These are phyloP conservation scores for Prinsepia uniflora DNA, from an alignment of 306 rosid genomes.

Conservation along the genomic window DNA sequence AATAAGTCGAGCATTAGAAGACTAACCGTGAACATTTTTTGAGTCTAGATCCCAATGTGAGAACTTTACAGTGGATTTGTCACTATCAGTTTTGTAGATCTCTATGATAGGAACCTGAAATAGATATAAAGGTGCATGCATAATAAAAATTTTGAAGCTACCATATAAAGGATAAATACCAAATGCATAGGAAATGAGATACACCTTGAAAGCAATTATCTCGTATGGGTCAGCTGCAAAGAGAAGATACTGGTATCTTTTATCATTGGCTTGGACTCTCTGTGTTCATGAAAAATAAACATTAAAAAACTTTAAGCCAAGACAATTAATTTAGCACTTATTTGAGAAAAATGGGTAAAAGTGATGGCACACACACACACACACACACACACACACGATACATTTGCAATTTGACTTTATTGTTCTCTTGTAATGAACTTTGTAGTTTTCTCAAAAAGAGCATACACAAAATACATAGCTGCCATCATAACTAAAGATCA, in stretches of 20 bases:
- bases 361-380: no score
- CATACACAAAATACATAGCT: no score
- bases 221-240: slow-evolving; percentile 96
- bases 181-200: not conserved
- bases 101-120: slow-evolving; percentile 92
- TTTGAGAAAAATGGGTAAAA: not conserved
- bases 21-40: slow-evolving; percentile 93
- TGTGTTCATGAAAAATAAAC: slow-evolving; percentile 27
- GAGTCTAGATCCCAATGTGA: slow-evolving; percentile 99
- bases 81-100: slow-evolving; percentile 77
- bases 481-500: no score
- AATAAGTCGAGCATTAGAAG: no score
- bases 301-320: slow-evolving; percentile 8
- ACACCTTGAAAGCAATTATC: slow-evolving; percentile 88
- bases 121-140: slow-evolving; percentile 12
- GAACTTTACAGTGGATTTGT: slow-evolving; percentile 29
- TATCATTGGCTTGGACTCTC: slow-evolving; percentile 82
- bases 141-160: slow-evolving; percentile 4
- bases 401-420: no score
- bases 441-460: no score
- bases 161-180: not conserved
- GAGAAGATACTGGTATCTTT: slow-evolving; percentile 76
- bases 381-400: no score
- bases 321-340: not conserved
- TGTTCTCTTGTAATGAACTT: no score